Conservation (phyloP, 768 basidiomycete genomes). For the Dictyophora rubrovolvata region DNA sequence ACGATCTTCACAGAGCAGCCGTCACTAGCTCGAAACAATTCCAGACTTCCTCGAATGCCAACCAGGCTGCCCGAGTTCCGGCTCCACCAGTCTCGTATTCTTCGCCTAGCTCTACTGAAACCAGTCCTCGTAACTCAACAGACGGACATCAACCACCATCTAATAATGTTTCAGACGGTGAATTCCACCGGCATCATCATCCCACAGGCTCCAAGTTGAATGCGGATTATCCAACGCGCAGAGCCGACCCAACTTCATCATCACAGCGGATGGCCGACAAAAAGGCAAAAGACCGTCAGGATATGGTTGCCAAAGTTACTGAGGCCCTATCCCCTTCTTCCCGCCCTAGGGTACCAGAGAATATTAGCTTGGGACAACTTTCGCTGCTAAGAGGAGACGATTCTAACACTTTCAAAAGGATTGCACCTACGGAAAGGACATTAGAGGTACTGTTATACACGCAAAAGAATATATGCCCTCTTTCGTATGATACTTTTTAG, state of each 20-base stretch:
- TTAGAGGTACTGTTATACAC: not conserved
- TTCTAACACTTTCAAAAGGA: not conserved
- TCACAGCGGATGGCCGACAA: not conserved
- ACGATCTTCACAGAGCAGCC: not conserved
- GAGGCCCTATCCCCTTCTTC: slow-evolving; percentile 2
- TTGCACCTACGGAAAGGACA: not conserved
- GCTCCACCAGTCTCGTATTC: not conserved
- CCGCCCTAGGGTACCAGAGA: not conserved
- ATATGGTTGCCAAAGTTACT: slow-evolving; percentile 9
- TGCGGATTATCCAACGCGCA: not conserved
- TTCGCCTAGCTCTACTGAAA: not conserved
- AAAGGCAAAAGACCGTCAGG: slow-evolving; percentile 2
- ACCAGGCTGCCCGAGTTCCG: not conserved
- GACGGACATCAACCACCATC: not conserved
- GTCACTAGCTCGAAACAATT: not conserved
- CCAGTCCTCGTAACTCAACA: slow-evolving; percentile 6
- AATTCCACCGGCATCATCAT: not conserved
- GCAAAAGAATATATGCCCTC: not conserved
- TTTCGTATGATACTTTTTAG: not conserved
- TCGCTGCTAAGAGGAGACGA: slow-evolving; percentile 1
- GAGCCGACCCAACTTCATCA: not conserved
- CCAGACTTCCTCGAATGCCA: not conserved
- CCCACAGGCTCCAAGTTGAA: not conserved
- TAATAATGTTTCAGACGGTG: not conserved
- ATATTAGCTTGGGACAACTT: not conserved